Conservation (phyloP, 345 rosid genomes). For the Murraya koenigii region DNA sequence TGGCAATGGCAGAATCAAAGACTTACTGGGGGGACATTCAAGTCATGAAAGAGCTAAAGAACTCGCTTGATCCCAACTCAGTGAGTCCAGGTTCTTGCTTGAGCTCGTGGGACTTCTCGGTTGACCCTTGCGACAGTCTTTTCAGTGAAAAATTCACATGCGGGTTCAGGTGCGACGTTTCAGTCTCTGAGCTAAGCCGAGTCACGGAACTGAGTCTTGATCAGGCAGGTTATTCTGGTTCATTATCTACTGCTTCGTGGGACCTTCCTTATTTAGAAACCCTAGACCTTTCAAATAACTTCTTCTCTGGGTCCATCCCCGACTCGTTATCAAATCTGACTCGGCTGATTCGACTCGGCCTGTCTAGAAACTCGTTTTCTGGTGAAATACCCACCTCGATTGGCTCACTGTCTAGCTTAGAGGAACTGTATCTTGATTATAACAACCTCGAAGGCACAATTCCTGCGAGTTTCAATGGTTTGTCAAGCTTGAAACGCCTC, state of each 20-base stretch:
- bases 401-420: slow-evolving; percentile 50
- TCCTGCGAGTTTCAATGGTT: slow-evolving; percentile 48
- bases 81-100: slow-evolving; percentile 73
- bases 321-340: slow-evolving; percentile 52
- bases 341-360: slow-evolving; percentile 50
- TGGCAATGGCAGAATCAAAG: slow-evolving; percentile 41
- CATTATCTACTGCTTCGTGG: slow-evolving; percentile 50
- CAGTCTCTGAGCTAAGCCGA: slow-evolving; percentile 44
- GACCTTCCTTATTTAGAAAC: slow-evolving; percentile 55
- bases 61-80: slow-evolving; percentile 42
- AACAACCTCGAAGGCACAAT: slow-evolving; percentile 57
- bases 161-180: slow-evolving; percentile 79
- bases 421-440: slow-evolving; percentile 65
- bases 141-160: slow-evolving; percentile 77
- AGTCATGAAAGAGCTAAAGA: slow-evolving; percentile 52
- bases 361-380: slow-evolving; percentile 64
- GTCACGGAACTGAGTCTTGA: slow-evolving; percentile 77
- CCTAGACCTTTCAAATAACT: slow-evolving; percentile 68
- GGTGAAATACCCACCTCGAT: slow-evolving; percentile 62
- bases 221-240: slow-evolving; percentile 75
- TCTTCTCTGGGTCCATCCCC: slow-evolving; percentile 59
- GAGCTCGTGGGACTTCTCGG: slow-evolving; percentile 77
- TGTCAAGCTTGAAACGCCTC: slow-evolving; percentile 50
- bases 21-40: slow-evolving; percentile 57
- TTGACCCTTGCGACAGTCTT: slow-evolving; percentile 77